Evolutionary conservation across 352 stramenopile species (phyloP), one percentile per base, ranked within the genome.

Genomic region (Globisporangium nunn): DNA sequence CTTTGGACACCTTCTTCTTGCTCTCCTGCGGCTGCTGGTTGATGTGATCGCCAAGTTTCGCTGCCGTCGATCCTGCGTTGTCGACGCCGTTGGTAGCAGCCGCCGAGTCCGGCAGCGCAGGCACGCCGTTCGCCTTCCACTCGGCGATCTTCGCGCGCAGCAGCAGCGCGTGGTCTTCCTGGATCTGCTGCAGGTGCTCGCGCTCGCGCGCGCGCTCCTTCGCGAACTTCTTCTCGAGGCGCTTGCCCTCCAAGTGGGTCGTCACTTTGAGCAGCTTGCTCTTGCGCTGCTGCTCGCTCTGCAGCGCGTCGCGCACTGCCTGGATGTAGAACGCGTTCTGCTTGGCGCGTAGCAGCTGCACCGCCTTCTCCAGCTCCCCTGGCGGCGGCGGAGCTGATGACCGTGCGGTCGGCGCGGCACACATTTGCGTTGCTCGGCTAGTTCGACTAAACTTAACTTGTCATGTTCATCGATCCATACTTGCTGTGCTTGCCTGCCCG

Each of bases 101-200:
- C 11, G 35, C 6, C 6, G 35, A 11, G 35, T 40, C 35, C 10
- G 35, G 35, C 0, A 40, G 35, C 8, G 35, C 37, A 17, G 59
- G 23, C 6, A 71, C 65, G 1, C 69, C 74, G 15, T 66, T 59
- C 7, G 62, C 54, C 54, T 74, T 85, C 78, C 75, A 86, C 49
- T 88, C 69, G 5, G 62, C 64, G 23, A 79, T 63, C 62, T 85
- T 88, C 15, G 67, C 66, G 12, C 66, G 71, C 15, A 85, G 44
- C 29, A 86, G 66, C 52, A 86, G 40, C 18, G 66, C 54, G 45
- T 86, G 75, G 57, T 88, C 75, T 46, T 85, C 75, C 51, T 81
- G 69, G 28, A 88, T 80, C n/a, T 83, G 75, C 28, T 63, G 67
- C 50, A 88, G 63, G 15, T 70, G 63, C 51, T 88, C 75, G 7